Conservation (phyloP, 2,329 filamentous ascomycete species). For the Colletotrichum sp. region DNA sequence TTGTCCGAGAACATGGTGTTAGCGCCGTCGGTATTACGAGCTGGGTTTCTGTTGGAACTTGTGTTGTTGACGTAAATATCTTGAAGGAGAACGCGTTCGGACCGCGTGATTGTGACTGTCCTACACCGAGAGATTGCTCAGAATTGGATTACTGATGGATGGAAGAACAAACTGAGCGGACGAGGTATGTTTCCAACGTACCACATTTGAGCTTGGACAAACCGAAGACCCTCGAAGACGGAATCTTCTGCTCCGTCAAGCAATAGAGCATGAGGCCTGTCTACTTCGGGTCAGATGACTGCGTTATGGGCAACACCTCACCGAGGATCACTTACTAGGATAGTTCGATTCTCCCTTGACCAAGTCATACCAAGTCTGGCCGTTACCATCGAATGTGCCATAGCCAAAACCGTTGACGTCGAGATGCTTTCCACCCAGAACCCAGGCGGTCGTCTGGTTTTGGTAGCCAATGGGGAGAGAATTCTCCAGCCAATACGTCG, state of each 20-base stretch:
- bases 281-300: not conserved
- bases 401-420: not conserved
- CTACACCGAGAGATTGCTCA: not conserved
- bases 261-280: not conserved
- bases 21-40: conserved; percentile 43
- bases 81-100: conserved; percentile 48
- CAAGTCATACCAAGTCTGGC: conserved; percentile 2
- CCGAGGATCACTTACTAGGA: not conserved
- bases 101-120: conserved; percentile 56
- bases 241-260: not conserved
- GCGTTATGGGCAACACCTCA: fast-evolving
- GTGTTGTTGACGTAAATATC: conserved; percentile 60
- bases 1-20: conserved; percentile 58
- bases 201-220: conserved; percentile 65
- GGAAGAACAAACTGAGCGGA: not conserved
- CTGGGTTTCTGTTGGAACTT: conserved; percentile 31
- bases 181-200: not conserved
- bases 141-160: not conserved
- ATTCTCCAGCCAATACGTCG: not conserved
- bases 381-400: not conserved
- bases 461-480: not conserved
- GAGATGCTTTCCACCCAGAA: not conserved
- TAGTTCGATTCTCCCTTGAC: not conserved
- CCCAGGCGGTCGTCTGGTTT: not conserved
- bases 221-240: conserved; percentile 50